Percentiles rank a stretch among this genome's conserved stretches.
Evolutionary conservation across 345 rosid species (phyloP).

Genomic region (Syzygium oleosum): DNA sequence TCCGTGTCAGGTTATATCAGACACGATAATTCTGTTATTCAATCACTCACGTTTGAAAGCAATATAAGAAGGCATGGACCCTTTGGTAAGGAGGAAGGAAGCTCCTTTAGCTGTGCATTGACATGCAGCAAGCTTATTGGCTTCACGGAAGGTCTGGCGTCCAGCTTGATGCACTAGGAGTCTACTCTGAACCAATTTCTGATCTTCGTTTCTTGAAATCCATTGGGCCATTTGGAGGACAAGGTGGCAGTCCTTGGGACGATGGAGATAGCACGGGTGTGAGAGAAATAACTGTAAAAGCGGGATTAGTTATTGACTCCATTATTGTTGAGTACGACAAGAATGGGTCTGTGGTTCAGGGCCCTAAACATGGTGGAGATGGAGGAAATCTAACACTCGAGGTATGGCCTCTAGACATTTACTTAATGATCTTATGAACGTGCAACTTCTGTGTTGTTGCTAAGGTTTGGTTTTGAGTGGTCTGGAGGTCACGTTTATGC

Average conservation of each 20-base stretch:
- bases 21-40: neutral
- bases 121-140: neutral
- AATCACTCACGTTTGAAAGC: neutral
- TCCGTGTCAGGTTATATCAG: too few relatives aligned
- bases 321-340: neutral
- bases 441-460: neutral
- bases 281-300: neutral
- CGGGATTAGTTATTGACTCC: neutral
- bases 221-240: neutral
- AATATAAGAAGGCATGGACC: neutral
- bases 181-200: neutral
- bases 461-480: neutral
- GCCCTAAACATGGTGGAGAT: neutral
- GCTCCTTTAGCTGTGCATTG: neutral
- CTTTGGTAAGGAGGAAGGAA: neutral
- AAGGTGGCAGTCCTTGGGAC: neutral
- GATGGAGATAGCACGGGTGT: neutral
- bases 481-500: too few relatives aligned
- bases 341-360: neutral
- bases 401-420: neutral
- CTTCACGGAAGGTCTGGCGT: neutral
- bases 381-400: neutral
- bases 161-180: neutral
- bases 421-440: neutral
- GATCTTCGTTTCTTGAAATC: neutral